phyloP scores from a whole-genome alignment of 257 asterid species.

The Marsdenia floribunda region DNA sequence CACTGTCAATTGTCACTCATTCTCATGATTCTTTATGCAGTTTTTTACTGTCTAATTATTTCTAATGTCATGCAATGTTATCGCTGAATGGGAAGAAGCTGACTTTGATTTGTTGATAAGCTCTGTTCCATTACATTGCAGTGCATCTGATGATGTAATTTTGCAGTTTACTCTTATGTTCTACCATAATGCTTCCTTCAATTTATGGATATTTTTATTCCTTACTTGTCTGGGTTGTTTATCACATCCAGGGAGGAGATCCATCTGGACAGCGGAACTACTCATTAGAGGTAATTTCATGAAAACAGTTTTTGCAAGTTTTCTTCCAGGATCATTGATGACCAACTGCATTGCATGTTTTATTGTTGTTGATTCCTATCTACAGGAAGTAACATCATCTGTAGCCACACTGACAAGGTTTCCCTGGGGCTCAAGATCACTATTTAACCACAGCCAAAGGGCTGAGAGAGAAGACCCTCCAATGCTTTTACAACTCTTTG shows the following conservation, averaged over 20 bases:
- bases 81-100: background rate
- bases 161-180: background rate
- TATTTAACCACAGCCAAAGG: conserved; percentile 23
- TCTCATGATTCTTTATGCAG: background rate
- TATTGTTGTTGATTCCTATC: conserved; percentile 6
- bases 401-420: conserved; percentile 60
- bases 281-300: conserved; percentile 48
- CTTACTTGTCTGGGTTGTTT: background rate
- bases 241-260: conserved; percentile 58
- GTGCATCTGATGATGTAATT: background rate
- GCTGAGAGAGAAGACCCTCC: conserved; percentile 33
- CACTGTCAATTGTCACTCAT: background rate
- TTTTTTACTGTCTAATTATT: background rate
- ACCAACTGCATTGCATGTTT: background rate
- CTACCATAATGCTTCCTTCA: too few relatives aligned
- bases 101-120: background rate
- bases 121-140: too few relatives aligned
- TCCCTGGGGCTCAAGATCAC: conserved; percentile 69
- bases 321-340: background rate
- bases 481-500: conserved; percentile 52
- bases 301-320: background rate
- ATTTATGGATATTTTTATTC: background rate
- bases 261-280: conserved; percentile 64
- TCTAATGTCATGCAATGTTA: background rate
- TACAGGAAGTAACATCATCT: conserved; percentile 61